These are phyloP conservation scores for Rhodomyrtus psidioides DNA, from an alignment of 441 rosid genomes.

Conservation along the genomic window DNA sequence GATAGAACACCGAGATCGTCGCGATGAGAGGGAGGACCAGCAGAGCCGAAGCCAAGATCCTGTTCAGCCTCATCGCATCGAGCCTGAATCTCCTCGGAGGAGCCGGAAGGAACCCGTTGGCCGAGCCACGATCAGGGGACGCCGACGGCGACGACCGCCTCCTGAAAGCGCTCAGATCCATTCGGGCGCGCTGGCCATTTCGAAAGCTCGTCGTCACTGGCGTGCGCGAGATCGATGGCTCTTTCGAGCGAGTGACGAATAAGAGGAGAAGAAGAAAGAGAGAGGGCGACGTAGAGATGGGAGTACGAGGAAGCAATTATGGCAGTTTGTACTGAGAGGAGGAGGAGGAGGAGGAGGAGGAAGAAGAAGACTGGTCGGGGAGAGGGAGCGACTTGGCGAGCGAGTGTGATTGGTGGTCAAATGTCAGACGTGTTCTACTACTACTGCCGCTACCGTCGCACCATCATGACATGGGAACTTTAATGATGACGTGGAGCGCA, in stretches of 20 bases:
- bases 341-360: no score
- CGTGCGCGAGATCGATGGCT: not conserved
- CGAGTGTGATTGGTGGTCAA: not conserved
- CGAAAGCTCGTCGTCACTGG: not conserved
- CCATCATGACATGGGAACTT: no score
- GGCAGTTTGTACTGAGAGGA: not conserved
- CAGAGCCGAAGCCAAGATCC: conserved; percentile 28
- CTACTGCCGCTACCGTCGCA: not conserved
- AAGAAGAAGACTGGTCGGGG: not conserved
- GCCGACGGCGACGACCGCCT: conserved; percentile 30
- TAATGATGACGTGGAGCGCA: no score
- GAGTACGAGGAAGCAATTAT: not conserved
- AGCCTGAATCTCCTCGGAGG: conserved; percentile 27
- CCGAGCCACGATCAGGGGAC: conserved; percentile 8
- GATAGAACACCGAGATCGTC: conserved; percentile 28
- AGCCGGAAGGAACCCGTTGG: conserved; percentile 7
- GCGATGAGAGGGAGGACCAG: conserved; percentile 30
- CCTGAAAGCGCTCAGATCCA: conserved; percentile 50
- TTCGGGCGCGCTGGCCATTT: not conserved
- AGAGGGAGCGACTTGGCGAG: not conserved
- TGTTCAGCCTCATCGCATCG: conserved; percentile 23
- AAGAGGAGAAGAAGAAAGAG: not conserved
- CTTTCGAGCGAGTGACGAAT: not conserved
- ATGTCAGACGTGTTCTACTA: not conserved
- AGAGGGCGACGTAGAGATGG: not conserved